Evolutionary conservation across 1,139 yeast species (phyloP), one percentile per base, ranked within the genome.

Genomic region (Debaryomycetaceae sp.): DNA sequence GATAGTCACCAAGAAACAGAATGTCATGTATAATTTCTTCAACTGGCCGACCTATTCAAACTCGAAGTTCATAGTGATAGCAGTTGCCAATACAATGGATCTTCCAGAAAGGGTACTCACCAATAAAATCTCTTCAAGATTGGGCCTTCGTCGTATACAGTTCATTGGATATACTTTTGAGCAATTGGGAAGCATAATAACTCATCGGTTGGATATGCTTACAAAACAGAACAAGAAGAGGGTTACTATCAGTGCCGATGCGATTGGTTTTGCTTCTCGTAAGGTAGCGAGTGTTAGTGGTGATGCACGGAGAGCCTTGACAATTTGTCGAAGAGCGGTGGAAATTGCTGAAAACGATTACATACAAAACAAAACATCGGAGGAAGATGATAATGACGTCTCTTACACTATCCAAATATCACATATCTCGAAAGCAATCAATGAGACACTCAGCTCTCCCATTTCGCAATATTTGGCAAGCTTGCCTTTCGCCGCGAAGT

Each of bases 1-100:
- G 59, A 74, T 95, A 46, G 93, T 91, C 13, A 84, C 93, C 4
- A 86, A 82, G 50, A 84, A 83, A 48, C 97, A 90, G 60, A 83
- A 84, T 42, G 95, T 93, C 40, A 84, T 93, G 87, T 95, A 93
- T 68, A 95, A 93, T 60, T 89, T 95, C 58, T 90, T 93, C 75
- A 91, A 95, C 65, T 93, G 99, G 99, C 97, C 99, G 5, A 83
- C 96, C 0, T 83, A 87, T 55, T 71, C 79, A 11, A 74, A 83
- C 52, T 90, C 98, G 3, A 85, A 84, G 56, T 71, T 93, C 42
- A 81, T 93, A 45, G 96, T 95, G 1, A 76, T 93, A 41, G 98
- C 98, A 0, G 91, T 93, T 31, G 98, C 98, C 6, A 95, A 95
- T 59, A 91, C 98, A 0, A 90, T 95, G 97, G 98, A 93, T 66